Evolutionary conservation across 208 protist genomes (phyloP).

Genomic region (Leishmania lainsoni): DNA sequence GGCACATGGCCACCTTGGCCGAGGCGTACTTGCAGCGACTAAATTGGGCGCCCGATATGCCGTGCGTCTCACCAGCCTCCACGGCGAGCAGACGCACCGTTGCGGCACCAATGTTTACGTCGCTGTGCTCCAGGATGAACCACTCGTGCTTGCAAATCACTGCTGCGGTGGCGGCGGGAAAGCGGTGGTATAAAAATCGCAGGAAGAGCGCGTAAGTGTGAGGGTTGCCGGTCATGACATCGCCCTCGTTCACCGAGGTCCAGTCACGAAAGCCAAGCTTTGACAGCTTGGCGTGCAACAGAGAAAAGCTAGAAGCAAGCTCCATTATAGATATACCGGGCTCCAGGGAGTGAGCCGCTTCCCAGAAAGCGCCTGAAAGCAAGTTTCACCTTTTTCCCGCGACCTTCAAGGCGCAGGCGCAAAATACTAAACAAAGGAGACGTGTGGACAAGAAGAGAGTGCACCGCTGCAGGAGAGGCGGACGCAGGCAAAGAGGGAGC

Average conservation of each 20-base stretch:
- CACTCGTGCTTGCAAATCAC: slow-evolving; percentile 45
- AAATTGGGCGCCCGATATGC: slow-evolving; percentile 43
- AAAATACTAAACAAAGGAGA: neutral
- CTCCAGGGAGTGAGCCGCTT: neutral
- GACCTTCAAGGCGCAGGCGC: neutral
- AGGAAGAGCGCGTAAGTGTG: slow-evolving; percentile 49
- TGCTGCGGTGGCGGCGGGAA: slow-evolving; percentile 21
- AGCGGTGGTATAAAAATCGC: slow-evolving; percentile 46
- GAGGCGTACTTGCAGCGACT: slow-evolving; percentile 37
- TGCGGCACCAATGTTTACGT: slow-evolving; percentile 24
- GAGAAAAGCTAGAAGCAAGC: slow-evolving; percentile 30
- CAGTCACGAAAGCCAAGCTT: slow-evolving; percentile 50
- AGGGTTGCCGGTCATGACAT: slow-evolving; percentile 49
- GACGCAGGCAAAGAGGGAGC: neutral
- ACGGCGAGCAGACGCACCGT: slow-evolving; percentile 35
- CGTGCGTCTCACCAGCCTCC: slow-evolving; percentile 3
- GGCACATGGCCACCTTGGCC: slow-evolving; percentile 49
- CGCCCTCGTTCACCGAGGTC: slow-evolving; percentile 34
- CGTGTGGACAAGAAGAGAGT: neutral
- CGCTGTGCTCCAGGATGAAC: slow-evolving; percentile 55
- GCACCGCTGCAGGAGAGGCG: neutral
- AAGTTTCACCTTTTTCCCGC: neutral
- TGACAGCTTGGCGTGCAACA: slow-evolving; percentile 45
- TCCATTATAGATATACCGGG: slow-evolving; percentile 18
- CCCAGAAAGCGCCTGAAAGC: neutral